Evolutionary conservation across 2,329 filamentous ascomycete genomes (phyloP), one percentile per base, ranked within the genome.

Genomic region (Aspergillus quadricinctus): DNA sequence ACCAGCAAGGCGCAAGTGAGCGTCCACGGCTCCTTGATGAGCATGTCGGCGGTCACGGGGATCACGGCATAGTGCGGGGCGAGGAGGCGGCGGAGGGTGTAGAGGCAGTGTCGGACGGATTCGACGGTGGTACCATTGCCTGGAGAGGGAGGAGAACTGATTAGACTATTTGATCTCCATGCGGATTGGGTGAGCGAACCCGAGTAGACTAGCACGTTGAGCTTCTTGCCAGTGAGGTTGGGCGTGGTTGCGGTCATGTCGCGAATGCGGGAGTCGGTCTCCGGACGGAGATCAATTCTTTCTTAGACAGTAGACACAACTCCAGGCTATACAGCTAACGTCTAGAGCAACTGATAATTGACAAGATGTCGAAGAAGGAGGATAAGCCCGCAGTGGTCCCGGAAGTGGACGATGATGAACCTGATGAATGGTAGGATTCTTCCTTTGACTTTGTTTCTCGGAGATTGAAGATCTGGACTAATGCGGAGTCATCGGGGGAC

Each of bases 171-270:
- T 27, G 64, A 61, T 57, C 63, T 61, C 54, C 64, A 63, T 50
- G 64, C 65, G 48, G 53, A 55, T 57, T 65, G 58, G 50, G 59
- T 64, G 52, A 67, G 66, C 72, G 69, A 79, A 92, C 90, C 92
- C 65, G 91, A 89, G 70, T 97, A 97, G 52, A 99, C 90, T 63
- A 97, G 83, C 55, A 99, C 88, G 72, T 99, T 97, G 77, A 97
- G 82, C 70, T 85, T 66, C 69, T 84, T 85, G 28, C 81, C 76
- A 8, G 84, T 78, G 86, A 93, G 61, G 63, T 71, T 72, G 66
- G 72, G 65, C 62, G 65, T 65, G 49, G 66, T 64, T 52, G 69
- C 62, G 45, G 67, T 67, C 56, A 72, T 62, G 53, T 54, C 49
- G 56, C 49, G 23, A 48, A 49, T 11, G 28, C 40, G 23, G n/a